Evolutionary conservation across 2,329 filamentous ascomycete species (phyloP), one percentile per base, ranked within the genome.

Genomic region (Microascus cirrosus): DNA sequence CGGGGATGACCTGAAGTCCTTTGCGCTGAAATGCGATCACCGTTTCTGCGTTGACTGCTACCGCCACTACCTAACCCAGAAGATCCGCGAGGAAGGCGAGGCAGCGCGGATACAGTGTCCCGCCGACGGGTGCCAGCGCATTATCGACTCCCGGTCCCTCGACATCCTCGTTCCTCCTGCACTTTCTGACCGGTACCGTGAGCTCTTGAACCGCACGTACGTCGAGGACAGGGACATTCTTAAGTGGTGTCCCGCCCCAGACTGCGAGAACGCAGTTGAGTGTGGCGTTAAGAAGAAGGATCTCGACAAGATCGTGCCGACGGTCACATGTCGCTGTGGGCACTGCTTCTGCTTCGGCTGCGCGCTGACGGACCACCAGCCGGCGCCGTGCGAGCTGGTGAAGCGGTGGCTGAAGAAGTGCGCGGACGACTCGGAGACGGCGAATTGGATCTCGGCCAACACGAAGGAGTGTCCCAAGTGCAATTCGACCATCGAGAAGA

Each of bases 401-500:
- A 96, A 94, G 79, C 87, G 83, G 69, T 99, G 94, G 94, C 73
- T 99, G 13, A 95, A 96, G 77, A 99, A 99, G 70, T 99, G 94
- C 69, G 94, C 94, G 59, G 94, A 99, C 69, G 94, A 99, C 68
- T 96, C 90, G 0, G 94, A 99, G 71, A 99, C 94, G 0, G 93
- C 94, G 3, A 99, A 99, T 71, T 99, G 94, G 94, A 99, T 99
- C 61, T 96, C 93, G 0, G 94, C 94, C 53, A 96, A 99, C 70
- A 99, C 94, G 2, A 99, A 99, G 69, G 94, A 99, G 70, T 99
- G 94, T 63, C 93, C 94, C 0, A 94, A 89, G 69, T 99, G 94
- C 72, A 85, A 90, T 64, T 97, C 93, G 2, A 99, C 94, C 0
- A 99, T 99, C 52, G 94, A 99, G 74, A 99, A 99, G 82, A 99